phyloP scores from a whole-genome alignment of 306 rosid genomes.

The Oemleria cerasiformis region DNA sequence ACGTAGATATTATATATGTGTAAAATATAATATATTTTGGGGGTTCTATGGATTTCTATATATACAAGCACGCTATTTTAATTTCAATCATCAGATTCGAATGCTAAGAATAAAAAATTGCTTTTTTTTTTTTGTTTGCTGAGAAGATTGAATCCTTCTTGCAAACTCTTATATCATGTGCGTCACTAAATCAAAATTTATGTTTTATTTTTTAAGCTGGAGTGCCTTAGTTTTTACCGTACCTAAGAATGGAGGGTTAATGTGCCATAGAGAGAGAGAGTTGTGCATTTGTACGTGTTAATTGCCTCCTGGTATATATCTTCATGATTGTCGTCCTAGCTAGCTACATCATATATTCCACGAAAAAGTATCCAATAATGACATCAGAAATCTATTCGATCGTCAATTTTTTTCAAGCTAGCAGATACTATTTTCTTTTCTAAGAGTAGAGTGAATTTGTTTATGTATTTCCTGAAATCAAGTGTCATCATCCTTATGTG shows the following conservation, averaged over 20 bases:
- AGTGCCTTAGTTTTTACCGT: neutral
- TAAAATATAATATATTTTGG: neutral
- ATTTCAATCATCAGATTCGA: neutral
- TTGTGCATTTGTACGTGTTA: too few species aligned
- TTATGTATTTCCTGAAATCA: too few species aligned
- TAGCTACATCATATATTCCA: too few species aligned
- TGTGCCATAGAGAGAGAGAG: too few species aligned
- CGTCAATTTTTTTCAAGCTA: too few species aligned
- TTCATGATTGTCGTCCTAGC: too few species aligned
- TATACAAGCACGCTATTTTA: constrained; percentile 4
- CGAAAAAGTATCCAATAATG: too few species aligned
- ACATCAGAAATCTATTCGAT: too few species aligned
- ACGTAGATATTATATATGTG: neutral
- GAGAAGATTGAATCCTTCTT: neutral
- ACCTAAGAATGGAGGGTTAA: neutral
- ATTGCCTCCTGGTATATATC: too few species aligned
- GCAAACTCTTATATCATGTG: neutral
- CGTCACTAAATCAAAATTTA: neutral
- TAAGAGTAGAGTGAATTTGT: too few species aligned
- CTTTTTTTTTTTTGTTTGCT: neutral
- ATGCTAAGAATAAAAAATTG: neutral
- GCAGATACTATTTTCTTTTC: too few species aligned
- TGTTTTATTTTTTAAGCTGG: neutral
- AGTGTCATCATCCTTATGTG: too few species aligned
- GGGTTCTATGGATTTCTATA: neutral